Evolutionary conservation across 177 flowering plant species (phyloP).

Genomic region (Vitis hybrid): DNA sequence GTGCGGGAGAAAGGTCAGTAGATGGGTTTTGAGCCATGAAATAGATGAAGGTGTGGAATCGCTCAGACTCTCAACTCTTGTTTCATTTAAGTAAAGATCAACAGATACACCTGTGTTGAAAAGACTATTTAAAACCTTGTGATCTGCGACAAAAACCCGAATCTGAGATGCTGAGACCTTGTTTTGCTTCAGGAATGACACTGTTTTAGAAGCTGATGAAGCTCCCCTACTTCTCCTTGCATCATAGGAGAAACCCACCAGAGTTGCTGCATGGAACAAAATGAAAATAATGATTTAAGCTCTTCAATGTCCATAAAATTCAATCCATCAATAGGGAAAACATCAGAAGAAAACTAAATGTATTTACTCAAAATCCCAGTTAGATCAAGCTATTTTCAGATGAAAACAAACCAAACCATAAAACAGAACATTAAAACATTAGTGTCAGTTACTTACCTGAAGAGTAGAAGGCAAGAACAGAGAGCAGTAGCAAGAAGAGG

Average conservation of each 20-base stretch:
- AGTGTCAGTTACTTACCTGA: constrained; percentile 34
- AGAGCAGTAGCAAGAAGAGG: constrained; percentile 29
- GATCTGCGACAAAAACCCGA: constrained; percentile 27
- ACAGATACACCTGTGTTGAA: constrained; percentile 20
- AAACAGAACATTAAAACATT: neutral
- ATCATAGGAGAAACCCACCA: constrained; percentile 48
- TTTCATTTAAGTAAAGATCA: constrained; percentile 39
- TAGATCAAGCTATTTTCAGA: too few species aligned
- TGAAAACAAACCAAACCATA: neutral
- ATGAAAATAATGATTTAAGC: neutral
- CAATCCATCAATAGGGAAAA: neutral
- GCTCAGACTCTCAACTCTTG: constrained; percentile 10
- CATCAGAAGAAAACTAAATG: neutral
- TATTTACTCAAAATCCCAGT: too few species aligned
- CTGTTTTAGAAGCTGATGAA: constrained; percentile 19
- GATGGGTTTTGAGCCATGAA: constrained; percentile 36
- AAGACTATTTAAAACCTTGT: constrained; percentile 17
- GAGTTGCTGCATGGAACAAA: constrained; percentile 34
- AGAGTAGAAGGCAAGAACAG: constrained; percentile 27
- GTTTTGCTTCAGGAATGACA: constrained; percentile 32
- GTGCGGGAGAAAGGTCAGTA: constrained; percentile 18
- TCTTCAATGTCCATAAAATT: neutral
- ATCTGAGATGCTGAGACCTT: constrained; percentile 31
- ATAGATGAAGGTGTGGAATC: constrained; percentile 22
- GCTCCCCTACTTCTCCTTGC: constrained; percentile 26